Base-by-base conservation (phyloP, 2,329 filamentous ascomycete species). In the Trichophyton benhamiae region DNA sequence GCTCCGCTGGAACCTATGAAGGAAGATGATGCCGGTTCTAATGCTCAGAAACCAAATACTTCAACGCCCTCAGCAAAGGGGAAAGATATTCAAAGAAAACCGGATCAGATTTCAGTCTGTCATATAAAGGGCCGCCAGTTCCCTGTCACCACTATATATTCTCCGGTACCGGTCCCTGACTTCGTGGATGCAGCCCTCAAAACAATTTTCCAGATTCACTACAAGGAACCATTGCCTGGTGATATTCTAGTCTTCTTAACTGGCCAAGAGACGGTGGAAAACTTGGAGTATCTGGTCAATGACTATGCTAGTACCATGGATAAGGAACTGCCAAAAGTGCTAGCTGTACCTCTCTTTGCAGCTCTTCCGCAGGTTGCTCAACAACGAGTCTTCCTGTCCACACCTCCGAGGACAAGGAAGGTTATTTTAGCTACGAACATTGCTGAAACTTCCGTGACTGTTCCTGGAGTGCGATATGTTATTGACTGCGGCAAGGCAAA, bases 361-460 rank as follows among this genome's bases (percentile, higher is more conserved):
- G 91, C 95, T 41, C 81, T 99, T 4, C 88, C 92, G 0, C 90
- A 94, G 66, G 83, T 87, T 60, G 87, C 88, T 0, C 94, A 99
- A 68, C 88, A 95, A 66, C 83, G 85, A 22, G 91, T 95, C 8
- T 97, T 99, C 72, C 79, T 86, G 60, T 87, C 88, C 0, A 82
- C 88, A 22, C 83, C 84, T 0, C 83, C 83, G 61, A 82, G 84
- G 1, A 95, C 89, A 0, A 83, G 94, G 49, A 97, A 97, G 70
- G 82, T 97, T 11, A 91, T 99, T 0, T 78, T 99, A 0, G 87
- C 91, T 0, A 99, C 94, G 13, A 99, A 99, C 69, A 97, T 99
- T 68, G 94, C 94, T n/a, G 94, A 99, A 73, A 97, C 94, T 0
- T 97, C 94, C 0, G 88, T 99, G 63, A 99, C 94, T 0, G 91